Evolutionary conservation across 2,329 filamentous ascomycete genomes (phyloP).

Genomic region (Paraphaeosphaeria minitans): DNA sequence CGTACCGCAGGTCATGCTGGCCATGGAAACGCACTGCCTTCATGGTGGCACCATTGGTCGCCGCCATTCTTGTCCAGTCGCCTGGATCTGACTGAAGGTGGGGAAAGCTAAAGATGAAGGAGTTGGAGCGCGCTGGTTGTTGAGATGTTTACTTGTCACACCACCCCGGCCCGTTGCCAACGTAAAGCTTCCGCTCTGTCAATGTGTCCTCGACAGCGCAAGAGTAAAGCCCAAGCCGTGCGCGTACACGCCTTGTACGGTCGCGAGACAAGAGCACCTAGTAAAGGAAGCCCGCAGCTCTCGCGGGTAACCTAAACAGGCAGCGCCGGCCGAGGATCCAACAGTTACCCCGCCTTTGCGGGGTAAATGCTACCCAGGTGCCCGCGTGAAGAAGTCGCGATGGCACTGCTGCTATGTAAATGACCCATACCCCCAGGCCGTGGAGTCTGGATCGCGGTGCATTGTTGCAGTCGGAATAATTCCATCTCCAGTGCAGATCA

Average conservation of each 20-base stretch:
- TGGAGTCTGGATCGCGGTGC: no score
- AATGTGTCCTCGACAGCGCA: not conserved
- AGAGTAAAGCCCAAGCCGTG: not conserved
- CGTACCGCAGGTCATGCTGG: slow-evolving; percentile 50
- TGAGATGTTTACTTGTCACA: not conserved
- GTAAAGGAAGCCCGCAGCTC: slow-evolving; percentile 1
- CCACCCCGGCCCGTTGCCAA: not conserved
- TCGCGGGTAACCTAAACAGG: slow-evolving; percentile 6
- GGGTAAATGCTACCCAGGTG: slow-evolving; percentile 1
- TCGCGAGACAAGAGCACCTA: slow-evolving; percentile 4
- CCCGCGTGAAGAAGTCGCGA: not conserved
- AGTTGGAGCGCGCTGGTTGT: not conserved
- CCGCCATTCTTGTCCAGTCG: slow-evolving; percentile 18
- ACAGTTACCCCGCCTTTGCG: slow-evolving; percentile 7
- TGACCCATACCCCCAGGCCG: not conserved
- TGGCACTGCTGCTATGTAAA: not conserved
- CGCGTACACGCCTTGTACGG: not conserved
- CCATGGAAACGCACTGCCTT: slow-evolving; percentile 55
- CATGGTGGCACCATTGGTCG: slow-evolving; percentile 41
- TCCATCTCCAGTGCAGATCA: not conserved
- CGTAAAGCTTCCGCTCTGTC: not conserved
- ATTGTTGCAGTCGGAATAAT: not conserved
- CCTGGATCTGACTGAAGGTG: slow-evolving; percentile 7
- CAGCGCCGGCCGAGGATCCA: slow-evolving; percentile 5
- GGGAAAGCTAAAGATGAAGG: not conserved